phyloP scores from a whole-genome alignment of 2,329 filamentous ascomycete genomes.

The Colletotrichum spaethianum region DNA sequence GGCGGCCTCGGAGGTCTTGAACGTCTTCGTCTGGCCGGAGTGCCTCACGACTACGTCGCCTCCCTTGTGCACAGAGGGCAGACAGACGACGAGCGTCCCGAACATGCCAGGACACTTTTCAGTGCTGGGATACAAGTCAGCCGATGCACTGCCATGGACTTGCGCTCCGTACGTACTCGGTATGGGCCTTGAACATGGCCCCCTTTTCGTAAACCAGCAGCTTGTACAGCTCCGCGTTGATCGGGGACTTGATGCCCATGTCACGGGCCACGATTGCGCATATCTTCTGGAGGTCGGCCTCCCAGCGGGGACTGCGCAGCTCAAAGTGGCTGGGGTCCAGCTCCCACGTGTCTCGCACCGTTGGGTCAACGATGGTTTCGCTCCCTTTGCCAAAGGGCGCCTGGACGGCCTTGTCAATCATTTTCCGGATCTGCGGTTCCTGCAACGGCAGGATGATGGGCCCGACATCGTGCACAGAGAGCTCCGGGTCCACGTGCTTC shows the following conservation, averaged over 20 bases:
- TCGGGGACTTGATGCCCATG: constrained; percentile 50
- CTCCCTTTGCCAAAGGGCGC: constrained; percentile 56
- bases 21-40: constrained; percentile 48
- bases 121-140: constrained; percentile 47
- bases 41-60: constrained; percentile 59
- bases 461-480: constrained; percentile 43
- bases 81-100: constrained; percentile 63
- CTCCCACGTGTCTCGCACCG: constrained; percentile 60
- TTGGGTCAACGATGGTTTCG: constrained; percentile 56
- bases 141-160: not conserved
- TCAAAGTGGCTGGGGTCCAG: constrained; percentile 56
- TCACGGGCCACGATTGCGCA: constrained; percentile 45
- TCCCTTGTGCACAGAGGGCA: constrained; percentile 64
- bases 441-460: constrained; percentile 46
- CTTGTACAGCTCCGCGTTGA: constrained; percentile 59
- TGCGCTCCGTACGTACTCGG: constrained; percentile 49
- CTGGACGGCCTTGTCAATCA: constrained; percentile 48
- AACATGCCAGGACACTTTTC: constrained; percentile 65
- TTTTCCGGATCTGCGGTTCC: constrained; percentile 43
- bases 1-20: constrained; percentile 47
- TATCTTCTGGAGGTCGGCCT: constrained; percentile 43
- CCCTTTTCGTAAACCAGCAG: constrained; percentile 65
- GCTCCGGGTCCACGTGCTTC: constrained; percentile 19
- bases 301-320: constrained; percentile 54
- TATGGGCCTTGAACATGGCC: constrained; percentile 63